phyloP scores from a whole-genome alignment of 495 filamentous ascomycete species.

The Daldinia decipiens region DNA sequence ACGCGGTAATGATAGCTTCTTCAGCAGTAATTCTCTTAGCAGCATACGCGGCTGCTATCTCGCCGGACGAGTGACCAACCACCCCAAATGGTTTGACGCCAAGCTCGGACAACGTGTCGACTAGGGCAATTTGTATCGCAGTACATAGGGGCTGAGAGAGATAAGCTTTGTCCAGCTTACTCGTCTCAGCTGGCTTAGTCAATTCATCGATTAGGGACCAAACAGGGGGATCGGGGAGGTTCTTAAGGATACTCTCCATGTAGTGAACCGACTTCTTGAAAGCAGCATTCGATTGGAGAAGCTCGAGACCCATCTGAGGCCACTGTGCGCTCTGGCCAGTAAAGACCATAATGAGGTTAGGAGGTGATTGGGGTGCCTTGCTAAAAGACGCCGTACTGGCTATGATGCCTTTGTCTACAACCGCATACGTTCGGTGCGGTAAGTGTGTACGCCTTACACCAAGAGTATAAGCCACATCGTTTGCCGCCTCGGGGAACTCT shows the following conservation, averaged over 20 bases:
- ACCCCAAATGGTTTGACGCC: slow-evolving; percentile 58
- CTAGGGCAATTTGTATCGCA: slow-evolving; percentile 60
- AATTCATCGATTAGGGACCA: slow-evolving; percentile 45
- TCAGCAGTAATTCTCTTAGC: slow-evolving; percentile 48
- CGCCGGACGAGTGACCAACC: slow-evolving; percentile 69
- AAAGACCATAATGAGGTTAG: slow-evolving; percentile 24
- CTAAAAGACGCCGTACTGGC: background rate
- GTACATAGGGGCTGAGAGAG: slow-evolving; percentile 62
- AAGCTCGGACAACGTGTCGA: slow-evolving; percentile 56
- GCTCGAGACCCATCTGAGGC: slow-evolving; percentile 30
- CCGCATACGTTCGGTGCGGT: slow-evolving; percentile 33
- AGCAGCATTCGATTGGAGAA: slow-evolving; percentile 26
- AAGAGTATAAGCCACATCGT: slow-evolving; percentile 40
- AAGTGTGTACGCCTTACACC: slow-evolving; percentile 37
- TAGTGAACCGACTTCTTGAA: background rate
- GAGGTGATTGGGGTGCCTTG: background rate
- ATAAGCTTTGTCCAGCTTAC: slow-evolving; percentile 44
- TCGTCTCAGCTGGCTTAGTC: slow-evolving; percentile 21
- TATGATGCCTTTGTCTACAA: slow-evolving; percentile 22
- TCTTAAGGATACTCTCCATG: slow-evolving; percentile 12
- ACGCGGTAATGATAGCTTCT: slow-evolving; percentile 63
- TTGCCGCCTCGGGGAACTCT: slow-evolving; percentile 18
- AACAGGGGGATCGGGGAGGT: background rate
- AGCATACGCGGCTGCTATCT: slow-evolving; percentile 64
- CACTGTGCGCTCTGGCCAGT: slow-evolving; percentile 51